Evolutionary conservation across 805 yeast genomes (phyloP).

Genomic region (Phaffomyces antillensis): DNA sequence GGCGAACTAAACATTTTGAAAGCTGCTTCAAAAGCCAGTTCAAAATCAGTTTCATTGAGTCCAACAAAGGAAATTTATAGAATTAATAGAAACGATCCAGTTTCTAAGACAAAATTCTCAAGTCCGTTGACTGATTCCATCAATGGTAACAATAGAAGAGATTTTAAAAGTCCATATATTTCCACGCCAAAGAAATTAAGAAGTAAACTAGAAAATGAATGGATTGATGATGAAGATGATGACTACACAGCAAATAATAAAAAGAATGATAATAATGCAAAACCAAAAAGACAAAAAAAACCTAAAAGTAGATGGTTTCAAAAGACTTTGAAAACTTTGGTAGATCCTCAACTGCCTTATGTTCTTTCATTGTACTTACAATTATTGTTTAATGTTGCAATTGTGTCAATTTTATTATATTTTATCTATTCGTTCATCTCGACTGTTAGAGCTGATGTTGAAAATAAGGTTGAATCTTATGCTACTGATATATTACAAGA

Average conservation of each 20-base stretch:
- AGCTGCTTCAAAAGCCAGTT: slow-evolving; percentile 19
- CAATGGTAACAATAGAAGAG: slow-evolving; percentile 11
- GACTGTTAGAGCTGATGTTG: slow-evolving; percentile 63
- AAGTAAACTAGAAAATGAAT: slow-evolving; percentile 6
- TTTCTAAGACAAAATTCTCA: slow-evolving; percentile 10
- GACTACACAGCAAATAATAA: slow-evolving; percentile 1
- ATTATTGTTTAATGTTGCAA: slow-evolving; percentile 46
- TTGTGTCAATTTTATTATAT: slow-evolving; percentile 45
- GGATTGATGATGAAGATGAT: slow-evolving; percentile 19
- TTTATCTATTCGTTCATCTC: slow-evolving; percentile 42
- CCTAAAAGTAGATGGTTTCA: slow-evolving; percentile 4
- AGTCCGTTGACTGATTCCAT: slow-evolving; percentile 21
- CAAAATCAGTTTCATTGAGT: slow-evolving; percentile 24
- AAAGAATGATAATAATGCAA: neutral
- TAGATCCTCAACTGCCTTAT: slow-evolving; percentile 47
- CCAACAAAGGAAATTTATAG: slow-evolving; percentile 25
- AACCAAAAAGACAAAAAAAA: slow-evolving; percentile 4
- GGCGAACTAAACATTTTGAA: slow-evolving; percentile 28
- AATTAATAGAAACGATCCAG: neutral
- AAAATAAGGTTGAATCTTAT: slow-evolving; percentile 57
- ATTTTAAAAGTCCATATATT: slow-evolving; percentile 16
- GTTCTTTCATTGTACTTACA: slow-evolving; percentile 58
- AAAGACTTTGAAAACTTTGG: slow-evolving; percentile 13
- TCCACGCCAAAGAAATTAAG: slow-evolving; percentile 9
- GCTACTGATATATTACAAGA: slow-evolving; percentile 54